phyloP scores from a whole-genome alignment of 2,329 filamentous ascomycete genomes.

The Fusarium nurragi region DNA sequence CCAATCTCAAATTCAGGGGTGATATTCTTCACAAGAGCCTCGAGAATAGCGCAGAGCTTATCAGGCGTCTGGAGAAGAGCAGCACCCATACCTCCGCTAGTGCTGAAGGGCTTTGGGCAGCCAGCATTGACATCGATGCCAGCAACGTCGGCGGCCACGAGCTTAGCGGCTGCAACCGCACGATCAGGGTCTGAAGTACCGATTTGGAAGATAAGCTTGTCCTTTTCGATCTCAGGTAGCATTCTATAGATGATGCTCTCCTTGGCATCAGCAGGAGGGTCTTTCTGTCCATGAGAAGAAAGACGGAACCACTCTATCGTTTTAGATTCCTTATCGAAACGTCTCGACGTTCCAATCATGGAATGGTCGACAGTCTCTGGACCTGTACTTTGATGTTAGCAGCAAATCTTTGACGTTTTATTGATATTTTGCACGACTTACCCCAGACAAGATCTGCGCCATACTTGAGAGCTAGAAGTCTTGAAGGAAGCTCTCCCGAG shows the following conservation, averaged over 20 bases:
- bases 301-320: conserved; percentile 87
- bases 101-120: conserved; percentile 98
- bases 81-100: conserved; percentile 93
- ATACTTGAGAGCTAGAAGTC: conserved; percentile 89
- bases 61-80: conserved; percentile 88
- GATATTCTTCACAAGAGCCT: conserved; percentile 82
- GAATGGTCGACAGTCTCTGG: conserved; percentile 94
- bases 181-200: conserved; percentile 85
- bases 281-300: conserved; percentile 74
- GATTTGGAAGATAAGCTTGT: conserved; percentile 87
- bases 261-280: conserved; percentile 61
- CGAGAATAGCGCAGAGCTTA: conserved; percentile 81
- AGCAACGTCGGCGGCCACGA: conserved; percentile 87
- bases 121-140: conserved; percentile 98
- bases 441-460: conserved; percentile 98
- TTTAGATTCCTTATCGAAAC: conserved; percentile 76
- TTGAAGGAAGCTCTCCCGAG: conserved; percentile 92
- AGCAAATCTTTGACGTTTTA: neutral
- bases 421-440: conserved; percentile 51
- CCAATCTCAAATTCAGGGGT: conserved; percentile 83
- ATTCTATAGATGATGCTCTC: conserved; percentile 85
- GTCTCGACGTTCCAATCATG: conserved; percentile 85
- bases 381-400: conserved; percentile 57
- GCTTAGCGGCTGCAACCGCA: conserved; percentile 83
- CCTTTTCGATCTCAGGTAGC: conserved; percentile 78